Conservation (phyloP, 1,284 basidiomycete genomes). For the Athelia sp. region DNA sequence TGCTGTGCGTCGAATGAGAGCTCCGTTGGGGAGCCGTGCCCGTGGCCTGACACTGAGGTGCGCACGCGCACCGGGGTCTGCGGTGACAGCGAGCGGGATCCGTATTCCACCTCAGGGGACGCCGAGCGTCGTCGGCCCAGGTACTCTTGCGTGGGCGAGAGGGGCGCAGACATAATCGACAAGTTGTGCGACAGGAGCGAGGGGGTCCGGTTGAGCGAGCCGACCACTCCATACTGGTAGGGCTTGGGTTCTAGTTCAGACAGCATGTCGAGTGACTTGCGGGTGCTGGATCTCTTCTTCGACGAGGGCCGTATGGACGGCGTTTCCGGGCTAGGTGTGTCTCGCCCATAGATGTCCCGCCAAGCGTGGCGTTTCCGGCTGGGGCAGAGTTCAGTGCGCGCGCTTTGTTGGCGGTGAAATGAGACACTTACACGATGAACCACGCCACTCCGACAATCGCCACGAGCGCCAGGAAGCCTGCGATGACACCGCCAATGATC, state of each 20-base stretch:
- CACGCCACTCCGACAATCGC: constrained; percentile 38
- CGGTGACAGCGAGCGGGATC: too few species aligned
- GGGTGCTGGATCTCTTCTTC: constrained; percentile 9
- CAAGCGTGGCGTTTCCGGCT: constrained; percentile 42
- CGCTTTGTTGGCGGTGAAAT: background rate
- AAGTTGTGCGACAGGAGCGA: constrained; percentile 4
- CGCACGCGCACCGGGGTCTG: too few species aligned
- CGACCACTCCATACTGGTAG: constrained; percentile 50
- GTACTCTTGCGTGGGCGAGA: constrained; percentile 13
- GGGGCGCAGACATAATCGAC: constrained; percentile 25
- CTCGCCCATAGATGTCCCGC: constrained; percentile 40
- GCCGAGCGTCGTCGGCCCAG: constrained; percentile 7
- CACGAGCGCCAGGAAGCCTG: constrained; percentile 44
- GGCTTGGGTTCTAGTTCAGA: constrained; percentile 34
- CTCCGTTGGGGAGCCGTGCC: constrained; percentile 4
- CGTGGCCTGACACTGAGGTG: too few species aligned
- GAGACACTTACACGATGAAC: constrained; percentile 40
- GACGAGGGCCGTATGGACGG: constrained; percentile 4
- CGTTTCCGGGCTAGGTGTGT: constrained; percentile 8
- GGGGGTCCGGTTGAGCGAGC: constrained; percentile 31
- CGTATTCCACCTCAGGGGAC: too few species aligned
- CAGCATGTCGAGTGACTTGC: constrained; percentile 20
- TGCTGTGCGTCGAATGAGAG: constrained; percentile 25
- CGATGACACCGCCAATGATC: constrained; percentile 49
- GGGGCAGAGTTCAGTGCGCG: constrained; percentile 4